Evolutionary conservation across 257 asterid genomes (phyloP).

Genomic region (Solanum tarijense): DNA sequence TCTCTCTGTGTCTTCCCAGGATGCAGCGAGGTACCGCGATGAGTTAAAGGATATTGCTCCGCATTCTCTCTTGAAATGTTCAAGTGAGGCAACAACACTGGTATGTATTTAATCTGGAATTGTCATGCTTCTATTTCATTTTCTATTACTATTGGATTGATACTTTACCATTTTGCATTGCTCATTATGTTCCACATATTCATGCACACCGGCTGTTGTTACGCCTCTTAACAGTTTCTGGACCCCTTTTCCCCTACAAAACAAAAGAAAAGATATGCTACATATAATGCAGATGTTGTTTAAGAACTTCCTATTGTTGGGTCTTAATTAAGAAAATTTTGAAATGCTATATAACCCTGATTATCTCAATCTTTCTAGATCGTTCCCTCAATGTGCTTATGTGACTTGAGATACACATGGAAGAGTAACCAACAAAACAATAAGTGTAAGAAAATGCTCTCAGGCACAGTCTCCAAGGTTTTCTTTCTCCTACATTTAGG

Average conservation of each 20-base stretch:
- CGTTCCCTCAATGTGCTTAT: background rate
- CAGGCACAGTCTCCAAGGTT: background rate
- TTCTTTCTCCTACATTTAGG: background rate
- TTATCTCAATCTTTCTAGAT: background rate
- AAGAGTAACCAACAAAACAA: background rate
- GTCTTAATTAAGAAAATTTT: background rate
- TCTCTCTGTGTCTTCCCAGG: conserved; percentile 25
- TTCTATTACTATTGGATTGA: background rate
- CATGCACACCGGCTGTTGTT: background rate
- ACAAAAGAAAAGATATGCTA: background rate
- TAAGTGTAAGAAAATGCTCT: background rate
- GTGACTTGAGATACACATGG: background rate
- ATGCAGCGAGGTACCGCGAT: conserved; percentile 50
- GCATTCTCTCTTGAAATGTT: conserved; percentile 53
- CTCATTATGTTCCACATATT: background rate
- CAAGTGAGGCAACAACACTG: conserved; percentile 76
- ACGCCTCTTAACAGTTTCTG: background rate
- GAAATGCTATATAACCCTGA: background rate
- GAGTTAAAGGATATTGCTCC: conserved; percentile 62
- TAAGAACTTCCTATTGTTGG: background rate
- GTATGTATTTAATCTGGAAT: conserved; percentile 22
- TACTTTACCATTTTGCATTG: background rate
- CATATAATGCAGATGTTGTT: background rate
- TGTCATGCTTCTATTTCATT: background rate
- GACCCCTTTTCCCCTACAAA: background rate